Base-by-base conservation (phyloP, 371 early-diverging fungal genomes). In the Apophysomyces ossiformis region DNA sequence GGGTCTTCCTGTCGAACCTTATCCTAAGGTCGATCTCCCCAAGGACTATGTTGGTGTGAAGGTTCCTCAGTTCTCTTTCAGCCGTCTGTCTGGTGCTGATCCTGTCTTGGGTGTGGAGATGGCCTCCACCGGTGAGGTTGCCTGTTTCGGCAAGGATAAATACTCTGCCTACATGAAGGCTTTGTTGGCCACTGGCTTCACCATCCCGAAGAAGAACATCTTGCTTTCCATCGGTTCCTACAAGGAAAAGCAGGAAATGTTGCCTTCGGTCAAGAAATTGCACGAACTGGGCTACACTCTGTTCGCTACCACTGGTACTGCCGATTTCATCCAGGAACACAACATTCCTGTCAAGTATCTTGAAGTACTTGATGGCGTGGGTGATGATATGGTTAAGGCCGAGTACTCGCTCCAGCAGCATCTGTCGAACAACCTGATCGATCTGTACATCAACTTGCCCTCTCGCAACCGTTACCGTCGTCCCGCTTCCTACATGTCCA, bases 61-160 rank as follows among this genome's bases (percentile, higher is more conserved):
- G 84, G 97, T 96, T 7, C 96, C 98, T 36, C 96, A 96, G 81
- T 98, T 98, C 86, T 92, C 92, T 59, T 98, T 94, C 88, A 92
- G 91, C 72, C 92, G 98, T 68, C 82, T 98, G 60, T 87, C 90
- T 39, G 98, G 97, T 44, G 97, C 98, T 56, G 97, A 98, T 79
- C 97, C 97, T 38, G 86, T 96, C 63, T 79, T 98, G 57, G 96
- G 96, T 71, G 98, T 98, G 9, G 98, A 98, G 83, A 98, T 98
- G 98, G 96, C 96, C 8, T 96, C 96, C 32, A 99, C 99, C 5
- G 99, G 99, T 69, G 99, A 99, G 81, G 99, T 99, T 21, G 99
- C 99, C 2, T 95, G 96, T 76, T 96, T 97, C 72, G 97, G 97
- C 50, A 87, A 90, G 65, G 93, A 94, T 85, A 95, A 95, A 82